phyloP scores from a whole-genome alignment of 2,329 filamentous ascomycete species.

The Claviceps cyperi region DNA sequence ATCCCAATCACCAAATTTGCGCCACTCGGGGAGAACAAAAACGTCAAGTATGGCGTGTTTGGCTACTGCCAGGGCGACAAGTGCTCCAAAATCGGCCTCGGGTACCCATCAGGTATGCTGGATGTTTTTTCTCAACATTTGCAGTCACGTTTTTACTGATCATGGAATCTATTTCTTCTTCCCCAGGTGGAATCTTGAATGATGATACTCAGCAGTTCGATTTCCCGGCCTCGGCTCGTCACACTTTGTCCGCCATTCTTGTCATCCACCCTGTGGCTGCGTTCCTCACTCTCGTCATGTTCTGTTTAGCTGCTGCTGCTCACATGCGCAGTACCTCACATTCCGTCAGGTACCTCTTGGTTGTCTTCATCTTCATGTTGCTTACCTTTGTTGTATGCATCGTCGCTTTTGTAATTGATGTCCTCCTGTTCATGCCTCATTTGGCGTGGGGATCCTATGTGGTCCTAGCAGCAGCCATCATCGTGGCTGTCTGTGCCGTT shows the following conservation, averaged over 20 bases:
- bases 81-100: slow-evolving; percentile 65
- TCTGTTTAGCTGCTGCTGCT: slow-evolving; percentile 62
- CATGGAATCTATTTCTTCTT: too few relatives aligned
- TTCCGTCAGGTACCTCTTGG: slow-evolving; percentile 75
- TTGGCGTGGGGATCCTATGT: slow-evolving; percentile 90
- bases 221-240: slow-evolving; percentile 35
- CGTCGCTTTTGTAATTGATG: slow-evolving; percentile 82
- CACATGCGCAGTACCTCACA: slow-evolving; percentile 83
- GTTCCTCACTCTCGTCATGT: slow-evolving; percentile 70
- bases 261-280: slow-evolving; percentile 88
- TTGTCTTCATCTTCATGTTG: slow-evolving; percentile 72
- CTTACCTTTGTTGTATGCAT: slow-evolving; percentile 72
- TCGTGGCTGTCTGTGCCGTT: slow-evolving; percentile 68
- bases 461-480: slow-evolving; percentile 74
- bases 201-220: slow-evolving; percentile 35
- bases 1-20: slow-evolving; percentile 79
- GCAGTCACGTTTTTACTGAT: neutral
- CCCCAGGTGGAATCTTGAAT: slow-evolving; percentile 1
- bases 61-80: slow-evolving; percentile 58
- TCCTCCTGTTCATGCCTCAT: slow-evolving; percentile 87
- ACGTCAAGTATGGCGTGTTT: slow-evolving; percentile 81
- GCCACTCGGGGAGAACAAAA: slow-evolving; percentile 62
- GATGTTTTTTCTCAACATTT: neutral
- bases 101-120: slow-evolving; percentile 49
- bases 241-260: slow-evolving; percentile 69